phyloP scores from a whole-genome alignment of 164 flowering plant species.

The Nelumbo lutea region DNA sequence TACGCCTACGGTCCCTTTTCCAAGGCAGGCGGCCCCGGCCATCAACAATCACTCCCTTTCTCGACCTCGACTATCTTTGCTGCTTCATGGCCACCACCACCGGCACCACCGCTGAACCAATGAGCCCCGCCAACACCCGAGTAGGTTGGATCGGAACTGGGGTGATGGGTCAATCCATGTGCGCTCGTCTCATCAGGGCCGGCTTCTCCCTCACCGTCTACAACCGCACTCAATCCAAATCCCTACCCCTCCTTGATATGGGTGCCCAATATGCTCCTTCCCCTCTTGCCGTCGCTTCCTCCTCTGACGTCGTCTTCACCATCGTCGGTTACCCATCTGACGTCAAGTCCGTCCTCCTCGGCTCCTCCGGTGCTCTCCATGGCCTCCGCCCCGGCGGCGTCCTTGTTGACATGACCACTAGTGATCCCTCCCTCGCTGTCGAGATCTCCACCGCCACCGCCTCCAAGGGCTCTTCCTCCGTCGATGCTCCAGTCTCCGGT shows the following conservation, averaged over 20 bases:
- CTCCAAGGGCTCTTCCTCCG: slow-evolving; percentile 38
- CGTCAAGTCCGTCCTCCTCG: slow-evolving; percentile 72
- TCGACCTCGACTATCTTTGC: slow-evolving; percentile 17
- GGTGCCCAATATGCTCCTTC: slow-evolving; percentile 70
- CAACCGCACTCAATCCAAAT: slow-evolving; percentile 89
- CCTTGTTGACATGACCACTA: slow-evolving; percentile 92
- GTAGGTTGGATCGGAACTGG: slow-evolving; percentile 99
- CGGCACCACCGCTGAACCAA: slow-evolving; percentile 28
- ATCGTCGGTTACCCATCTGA: slow-evolving; percentile 97
- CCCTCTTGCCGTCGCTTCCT: slow-evolving; percentile 65
- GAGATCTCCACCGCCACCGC: slow-evolving; percentile 55
- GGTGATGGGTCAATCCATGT: slow-evolving; percentile 93
- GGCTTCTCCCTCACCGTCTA: slow-evolving; percentile 87
- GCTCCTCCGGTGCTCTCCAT: slow-evolving; percentile 63
- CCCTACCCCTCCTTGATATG: slow-evolving; percentile 63
- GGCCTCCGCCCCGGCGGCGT: slow-evolving; percentile 58
- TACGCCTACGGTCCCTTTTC: too few species aligned
- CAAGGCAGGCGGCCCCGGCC: too few species aligned
- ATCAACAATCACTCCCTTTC: slow-evolving; percentile 8
- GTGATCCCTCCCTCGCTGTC: slow-evolving; percentile 82
- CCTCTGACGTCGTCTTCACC: slow-evolving; percentile 89
- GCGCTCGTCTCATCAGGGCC: slow-evolving; percentile 70
- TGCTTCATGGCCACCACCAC: slow-evolving; percentile 42
- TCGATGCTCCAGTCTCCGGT: slow-evolving; percentile 96
- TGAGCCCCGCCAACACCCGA: slow-evolving; percentile 54